These are phyloP conservation scores for Spirogloea muscicola DNA, from an alignment of 139 green algal species.

Conservation along the genomic window DNA sequence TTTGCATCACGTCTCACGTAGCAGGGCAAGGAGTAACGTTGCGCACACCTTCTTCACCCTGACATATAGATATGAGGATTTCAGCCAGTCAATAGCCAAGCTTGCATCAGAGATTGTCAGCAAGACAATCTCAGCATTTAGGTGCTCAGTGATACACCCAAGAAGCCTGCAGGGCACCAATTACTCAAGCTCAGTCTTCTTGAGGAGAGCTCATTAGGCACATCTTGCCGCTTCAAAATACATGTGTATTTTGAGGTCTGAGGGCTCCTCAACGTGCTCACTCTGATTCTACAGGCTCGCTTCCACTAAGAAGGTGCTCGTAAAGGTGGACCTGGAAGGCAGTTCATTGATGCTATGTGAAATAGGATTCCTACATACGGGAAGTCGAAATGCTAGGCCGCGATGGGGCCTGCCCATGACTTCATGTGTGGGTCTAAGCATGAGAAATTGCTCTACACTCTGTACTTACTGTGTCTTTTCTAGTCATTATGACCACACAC, in stretches of 20 bases:
- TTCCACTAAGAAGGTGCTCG: slow-evolving; percentile 24
- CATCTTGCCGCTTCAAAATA: not conserved
- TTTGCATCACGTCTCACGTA: too few relatives aligned
- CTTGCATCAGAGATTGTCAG: slow-evolving; percentile 36
- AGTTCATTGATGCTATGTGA: too few relatives aligned
- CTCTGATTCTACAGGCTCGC: slow-evolving; percentile 43
- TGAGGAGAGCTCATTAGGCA: too few relatives aligned
- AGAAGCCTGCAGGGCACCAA: slow-evolving; percentile 39
- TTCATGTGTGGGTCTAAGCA: too few relatives aligned
- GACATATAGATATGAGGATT: slow-evolving; percentile 44
- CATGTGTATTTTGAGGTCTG: not conserved
- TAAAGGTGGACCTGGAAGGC: slow-evolving; percentile 44
- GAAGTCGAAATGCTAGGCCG: too few relatives aligned
- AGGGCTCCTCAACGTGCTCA: slow-evolving; percentile 7
- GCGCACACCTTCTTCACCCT: slow-evolving; percentile 37
- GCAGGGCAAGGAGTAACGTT: too few relatives aligned
- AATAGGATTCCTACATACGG: too few relatives aligned
- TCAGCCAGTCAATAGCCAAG: slow-evolving; percentile 47
- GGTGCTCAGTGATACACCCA: slow-evolving; percentile 33
- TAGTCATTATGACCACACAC: slow-evolving; percentile 85
- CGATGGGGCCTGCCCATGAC: too few relatives aligned
- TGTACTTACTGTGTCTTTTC: slow-evolving; percentile 37
- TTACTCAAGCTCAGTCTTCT: not conserved
- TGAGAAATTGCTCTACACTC: too few relatives aligned
- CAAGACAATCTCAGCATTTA: slow-evolving; percentile 48